Conservation (phyloP, 2,329 filamentous ascomycete genomes). For the Fonsecaea monophora region DNA sequence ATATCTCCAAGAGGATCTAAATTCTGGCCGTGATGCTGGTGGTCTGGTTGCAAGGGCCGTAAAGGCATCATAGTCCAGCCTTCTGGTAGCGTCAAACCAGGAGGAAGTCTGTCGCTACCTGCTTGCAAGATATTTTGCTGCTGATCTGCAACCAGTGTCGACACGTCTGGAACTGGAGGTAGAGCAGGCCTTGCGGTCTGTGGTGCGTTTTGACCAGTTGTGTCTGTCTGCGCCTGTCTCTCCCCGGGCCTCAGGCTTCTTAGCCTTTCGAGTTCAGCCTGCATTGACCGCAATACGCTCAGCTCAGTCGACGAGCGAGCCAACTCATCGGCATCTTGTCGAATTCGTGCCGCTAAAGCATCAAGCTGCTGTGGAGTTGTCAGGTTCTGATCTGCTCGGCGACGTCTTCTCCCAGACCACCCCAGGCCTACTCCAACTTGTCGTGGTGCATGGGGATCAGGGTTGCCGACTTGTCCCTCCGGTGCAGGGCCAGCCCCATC, state of each 20-base stretch:
- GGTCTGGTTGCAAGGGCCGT: constrained; percentile 41
- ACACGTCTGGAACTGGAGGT: constrained; percentile 18
- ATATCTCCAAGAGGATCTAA: background rate
- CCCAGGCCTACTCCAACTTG: constrained; percentile 53
- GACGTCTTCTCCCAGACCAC: constrained; percentile 39
- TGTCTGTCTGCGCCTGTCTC: constrained; percentile 24
- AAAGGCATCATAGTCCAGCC: constrained; percentile 61
- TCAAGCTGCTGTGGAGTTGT: constrained; percentile 60
- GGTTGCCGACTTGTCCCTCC: constrained; percentile 44
- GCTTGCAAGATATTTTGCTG: constrained; percentile 45
- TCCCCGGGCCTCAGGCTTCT: constrained; percentile 56
- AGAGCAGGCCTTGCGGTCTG: constrained; percentile 23
- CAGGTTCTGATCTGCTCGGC: constrained; percentile 39
- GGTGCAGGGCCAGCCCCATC: constrained; percentile 57
- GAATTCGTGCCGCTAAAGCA: constrained; percentile 71
- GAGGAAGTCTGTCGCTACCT: constrained; percentile 57
- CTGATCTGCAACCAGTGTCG: constrained; percentile 30
- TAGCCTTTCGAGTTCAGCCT: constrained; percentile 71
- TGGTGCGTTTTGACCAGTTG: constrained; percentile 14
- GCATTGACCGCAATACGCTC: constrained; percentile 69
- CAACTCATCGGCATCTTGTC: constrained; percentile 69
- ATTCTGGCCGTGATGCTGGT: constrained; percentile 8
- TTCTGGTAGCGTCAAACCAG: constrained; percentile 59
- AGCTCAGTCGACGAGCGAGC: constrained; percentile 71
- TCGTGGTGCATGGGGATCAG: constrained; percentile 44